These are phyloP conservation scores for Carpinus viminea DNA, from an alignment of 306 rosid genomes.

Conservation along the genomic window DNA sequence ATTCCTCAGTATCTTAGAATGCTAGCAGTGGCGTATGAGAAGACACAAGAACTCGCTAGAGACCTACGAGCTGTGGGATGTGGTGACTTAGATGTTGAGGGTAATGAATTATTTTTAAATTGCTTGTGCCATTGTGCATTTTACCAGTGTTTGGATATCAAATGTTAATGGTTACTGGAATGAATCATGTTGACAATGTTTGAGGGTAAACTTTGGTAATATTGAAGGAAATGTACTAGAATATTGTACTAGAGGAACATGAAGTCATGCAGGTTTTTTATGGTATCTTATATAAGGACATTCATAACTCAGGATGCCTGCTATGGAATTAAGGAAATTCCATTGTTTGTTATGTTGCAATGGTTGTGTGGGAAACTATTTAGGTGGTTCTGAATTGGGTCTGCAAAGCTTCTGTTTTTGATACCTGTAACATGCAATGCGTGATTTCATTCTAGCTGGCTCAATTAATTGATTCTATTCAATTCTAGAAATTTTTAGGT, in stretches of 20 bases:
- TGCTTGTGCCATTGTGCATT: not conserved
- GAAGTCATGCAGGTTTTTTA: not conserved
- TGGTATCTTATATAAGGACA: not conserved
- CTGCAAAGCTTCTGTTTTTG: not conserved
- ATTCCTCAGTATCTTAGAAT: slow-evolving; percentile 92
- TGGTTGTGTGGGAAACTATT: not conserved
- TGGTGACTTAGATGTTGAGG: slow-evolving; percentile 99
- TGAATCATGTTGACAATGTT: slow-evolving; percentile 7
- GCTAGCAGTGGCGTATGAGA: slow-evolving; percentile 97
- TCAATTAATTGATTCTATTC: not conserved
- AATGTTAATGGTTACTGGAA: not conserved
- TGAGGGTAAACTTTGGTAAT: not conserved
- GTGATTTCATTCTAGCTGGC: not conserved
- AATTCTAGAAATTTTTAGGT: not conserved
- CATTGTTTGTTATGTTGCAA: not conserved
- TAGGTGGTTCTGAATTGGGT: not conserved
- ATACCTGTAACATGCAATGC: not conserved
- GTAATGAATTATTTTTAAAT: slow-evolving; percentile 40
- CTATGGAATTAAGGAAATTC: slow-evolving; percentile 7
- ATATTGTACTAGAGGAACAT: not conserved
- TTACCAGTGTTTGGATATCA: not conserved
- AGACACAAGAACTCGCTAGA: slow-evolving; percentile 93
- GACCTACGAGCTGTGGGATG: slow-evolving; percentile 91
- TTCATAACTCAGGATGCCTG: slow-evolving; percentile 2
- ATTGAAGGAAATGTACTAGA: not conserved